These are phyloP conservation scores for Cystobasidium ongulense DNA, from an alignment of 768 basidiomycete species.

Conservation along the genomic window DNA sequence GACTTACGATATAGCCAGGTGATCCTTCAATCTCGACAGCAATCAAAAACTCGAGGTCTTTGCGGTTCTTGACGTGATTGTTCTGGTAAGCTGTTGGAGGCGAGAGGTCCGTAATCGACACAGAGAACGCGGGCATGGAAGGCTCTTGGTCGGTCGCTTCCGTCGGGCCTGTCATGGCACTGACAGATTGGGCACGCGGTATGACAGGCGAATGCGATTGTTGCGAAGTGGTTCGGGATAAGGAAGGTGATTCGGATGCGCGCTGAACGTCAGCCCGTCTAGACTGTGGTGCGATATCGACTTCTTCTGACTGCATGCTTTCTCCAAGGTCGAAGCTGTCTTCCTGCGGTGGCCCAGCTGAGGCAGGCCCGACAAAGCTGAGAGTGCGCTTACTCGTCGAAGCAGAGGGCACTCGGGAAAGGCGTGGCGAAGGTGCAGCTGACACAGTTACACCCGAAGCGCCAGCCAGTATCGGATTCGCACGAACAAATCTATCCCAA, in stretches of 20 bases:
- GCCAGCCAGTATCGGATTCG: background rate
- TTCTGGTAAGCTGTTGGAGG: slow-evolving; percentile 31
- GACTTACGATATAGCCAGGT: slow-evolving; percentile 33
- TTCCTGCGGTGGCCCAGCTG: background rate
- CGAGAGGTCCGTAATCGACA: slow-evolving; percentile 33
- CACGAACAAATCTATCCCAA: slow-evolving; percentile 12
- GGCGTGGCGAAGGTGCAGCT: background rate
- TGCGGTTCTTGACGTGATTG: slow-evolving; percentile 32
- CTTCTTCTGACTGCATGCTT: slow-evolving; percentile 5
- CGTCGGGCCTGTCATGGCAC: background rate
- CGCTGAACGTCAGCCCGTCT: background rate
- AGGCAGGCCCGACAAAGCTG: background rate
- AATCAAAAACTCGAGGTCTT: slow-evolving; percentile 30
- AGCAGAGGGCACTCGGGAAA: background rate
- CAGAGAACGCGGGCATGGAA: slow-evolving; percentile 4
- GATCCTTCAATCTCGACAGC: slow-evolving; percentile 31
- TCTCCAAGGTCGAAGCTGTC: slow-evolving; percentile 19
- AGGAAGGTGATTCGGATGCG: background rate
- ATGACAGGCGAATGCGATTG: background rate
- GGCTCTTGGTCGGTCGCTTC: background rate
- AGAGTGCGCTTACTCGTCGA: slow-evolving; percentile 12
- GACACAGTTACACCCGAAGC: background rate
- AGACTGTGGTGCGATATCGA: background rate
- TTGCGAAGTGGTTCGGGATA: background rate
- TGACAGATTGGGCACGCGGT: background rate